Percentiles rank a stretch among this genome's conserved stretches.
Evolutionary conservation across 2,329 filamentous ascomycete species (phyloP).

Genomic region (Hypoxylon sp.): DNA sequence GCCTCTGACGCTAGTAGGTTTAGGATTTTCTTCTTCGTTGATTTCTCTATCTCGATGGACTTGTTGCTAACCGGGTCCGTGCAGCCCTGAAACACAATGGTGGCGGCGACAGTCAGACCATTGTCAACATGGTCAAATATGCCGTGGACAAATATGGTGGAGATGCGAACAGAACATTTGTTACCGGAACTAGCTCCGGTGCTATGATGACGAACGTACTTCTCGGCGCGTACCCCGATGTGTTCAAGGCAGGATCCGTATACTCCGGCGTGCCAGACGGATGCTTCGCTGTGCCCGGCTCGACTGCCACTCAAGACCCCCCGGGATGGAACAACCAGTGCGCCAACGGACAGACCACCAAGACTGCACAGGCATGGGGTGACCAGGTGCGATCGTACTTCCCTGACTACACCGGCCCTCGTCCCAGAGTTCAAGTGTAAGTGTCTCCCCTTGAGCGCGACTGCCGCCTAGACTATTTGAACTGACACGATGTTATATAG

Average conservation of each 20-base stretch:
- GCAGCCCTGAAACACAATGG: slow-evolving; percentile 55
- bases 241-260: slow-evolving; percentile 62
- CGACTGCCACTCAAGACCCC: slow-evolving; percentile 57
- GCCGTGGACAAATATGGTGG: slow-evolving; percentile 55
- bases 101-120: slow-evolving; percentile 59
- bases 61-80: slow-evolving; percentile 6
- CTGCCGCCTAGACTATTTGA: not conserved
- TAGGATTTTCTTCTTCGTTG: not conserved
- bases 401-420: slow-evolving; percentile 63
- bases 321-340: slow-evolving; percentile 69
- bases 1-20: slow-evolving; percentile 61
- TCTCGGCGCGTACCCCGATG: slow-evolving; percentile 64
- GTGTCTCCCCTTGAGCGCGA: slow-evolving; percentile 26
- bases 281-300: slow-evolving; percentile 52
- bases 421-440: slow-evolving; percentile 59
- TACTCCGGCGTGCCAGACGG: slow-evolving; percentile 64
- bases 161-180: slow-evolving; percentile 51
- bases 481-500: slow-evolving; percentile 30
- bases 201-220: slow-evolving; percentile 59
- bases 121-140: slow-evolving; percentile 58
- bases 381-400: slow-evolving; percentile 63
- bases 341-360: slow-evolving; percentile 64
- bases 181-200: slow-evolving; percentile 53
- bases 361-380: slow-evolving; percentile 60
- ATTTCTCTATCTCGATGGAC: not conserved